These are phyloP conservation scores for Eucalyptus globulus DNA, from an alignment of 345 rosid genomes.

Conservation along the genomic window DNA sequence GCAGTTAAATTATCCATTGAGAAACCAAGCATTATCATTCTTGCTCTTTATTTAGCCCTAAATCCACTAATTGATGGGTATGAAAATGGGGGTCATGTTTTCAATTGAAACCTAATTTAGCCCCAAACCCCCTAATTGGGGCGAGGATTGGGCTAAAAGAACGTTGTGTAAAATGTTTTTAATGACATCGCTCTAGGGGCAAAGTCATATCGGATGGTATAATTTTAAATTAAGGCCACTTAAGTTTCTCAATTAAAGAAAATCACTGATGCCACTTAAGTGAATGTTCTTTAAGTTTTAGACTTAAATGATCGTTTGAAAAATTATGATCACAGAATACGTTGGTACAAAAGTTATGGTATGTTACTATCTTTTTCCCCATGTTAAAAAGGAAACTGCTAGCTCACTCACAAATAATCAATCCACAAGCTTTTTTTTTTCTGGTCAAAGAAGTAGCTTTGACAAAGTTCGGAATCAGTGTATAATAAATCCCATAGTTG, in stretches of 20 bases:
- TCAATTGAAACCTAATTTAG: neutral
- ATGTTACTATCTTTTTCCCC: neutral
- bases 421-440: neutral
- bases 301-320: neutral
- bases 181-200: neutral
- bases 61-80: neutral
- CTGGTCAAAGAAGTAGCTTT: too few relatives aligned
- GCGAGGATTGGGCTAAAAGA: neutral
- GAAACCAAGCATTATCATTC: neutral
- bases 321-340: neutral
- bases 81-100: neutral
- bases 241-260: neutral
- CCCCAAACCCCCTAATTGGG: neutral
- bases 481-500: too few relatives aligned
- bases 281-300: neutral
- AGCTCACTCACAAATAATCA: neutral
- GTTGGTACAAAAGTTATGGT: fast-evolving
- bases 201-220: neutral
- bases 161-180: fast-evolving
- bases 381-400: neutral
- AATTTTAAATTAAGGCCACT: neutral
- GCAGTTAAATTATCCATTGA: too few relatives aligned
- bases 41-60: neutral
- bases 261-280: fast-evolving
- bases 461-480: neutral